Evolutionary conservation across 805 yeast genomes (phyloP).

Genomic region (Spathaspora girioi): DNA sequence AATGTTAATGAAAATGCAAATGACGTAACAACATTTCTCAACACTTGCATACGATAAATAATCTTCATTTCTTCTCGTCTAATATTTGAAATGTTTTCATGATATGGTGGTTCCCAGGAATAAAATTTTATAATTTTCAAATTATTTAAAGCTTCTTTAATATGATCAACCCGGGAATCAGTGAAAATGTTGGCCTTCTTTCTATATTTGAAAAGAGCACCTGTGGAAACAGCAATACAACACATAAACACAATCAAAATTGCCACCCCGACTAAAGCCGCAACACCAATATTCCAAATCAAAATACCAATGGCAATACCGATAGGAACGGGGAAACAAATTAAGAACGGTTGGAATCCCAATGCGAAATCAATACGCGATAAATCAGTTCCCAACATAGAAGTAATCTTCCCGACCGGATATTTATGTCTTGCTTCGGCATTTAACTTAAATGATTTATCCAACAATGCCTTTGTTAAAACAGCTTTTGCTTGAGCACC

Average conservation of each 20-base stretch:
- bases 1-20: slow-evolving; percentile 64
- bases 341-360: slow-evolving; percentile 61
- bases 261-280: slow-evolving; percentile 69
- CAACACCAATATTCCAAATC: slow-evolving; percentile 64
- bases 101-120: slow-evolving; percentile 88
- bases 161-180: slow-evolving; percentile 69
- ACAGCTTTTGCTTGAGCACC: slow-evolving; percentile 74
- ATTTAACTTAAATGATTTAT: slow-evolving; percentile 62
- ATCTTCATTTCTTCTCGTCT: slow-evolving; percentile 60
- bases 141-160: slow-evolving; percentile 75
- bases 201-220: slow-evolving; percentile 52
- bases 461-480: slow-evolving; percentile 64
- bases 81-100: slow-evolving; percentile 47
- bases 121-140: slow-evolving; percentile 83
- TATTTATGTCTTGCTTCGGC: slow-evolving; percentile 54
- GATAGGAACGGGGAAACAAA: slow-evolving; percentile 63
- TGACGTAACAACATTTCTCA: slow-evolving; percentile 61
- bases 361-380: slow-evolving; percentile 76
- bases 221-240: slow-evolving; percentile 45
- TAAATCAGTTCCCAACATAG: slow-evolving; percentile 77
- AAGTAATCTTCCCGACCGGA: slow-evolving; percentile 70
- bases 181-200: slow-evolving; percentile 58
- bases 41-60: slow-evolving; percentile 60
- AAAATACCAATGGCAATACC: slow-evolving; percentile 62
- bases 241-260: slow-evolving; percentile 50